Conservation (phyloP, 192 early-diverging fungal genomes). For the Diversispora epigaea region DNA sequence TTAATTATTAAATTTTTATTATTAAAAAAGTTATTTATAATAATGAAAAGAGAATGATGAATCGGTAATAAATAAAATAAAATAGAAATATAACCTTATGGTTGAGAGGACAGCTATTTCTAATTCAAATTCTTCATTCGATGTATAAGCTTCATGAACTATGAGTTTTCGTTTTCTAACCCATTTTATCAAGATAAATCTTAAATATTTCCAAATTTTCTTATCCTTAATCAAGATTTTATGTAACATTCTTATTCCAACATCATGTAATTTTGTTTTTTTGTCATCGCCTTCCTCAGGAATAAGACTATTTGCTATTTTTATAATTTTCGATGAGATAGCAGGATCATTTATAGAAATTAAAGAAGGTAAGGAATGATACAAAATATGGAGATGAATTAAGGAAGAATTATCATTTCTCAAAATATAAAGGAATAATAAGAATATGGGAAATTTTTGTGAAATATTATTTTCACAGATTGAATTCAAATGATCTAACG, state of each 20-base stretch:
- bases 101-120: slow-evolving; percentile 53
- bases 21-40: not conserved
- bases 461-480: slow-evolving; percentile 22
- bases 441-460: slow-evolving; percentile 44
- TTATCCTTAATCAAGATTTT: slow-evolving; percentile 49
- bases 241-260: slow-evolving; percentile 50
- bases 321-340: slow-evolving; percentile 50
- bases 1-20: not conserved
- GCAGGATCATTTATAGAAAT: slow-evolving; percentile 47
- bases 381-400: slow-evolving; percentile 45
- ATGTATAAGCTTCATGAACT: slow-evolving; percentile 26
- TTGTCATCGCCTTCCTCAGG: slow-evolving; percentile 31
- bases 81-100: slow-evolving; percentile 35
- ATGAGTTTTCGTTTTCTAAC: slow-evolving; percentile 41
- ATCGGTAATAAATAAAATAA: not conserved
- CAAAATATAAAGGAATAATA: slow-evolving; percentile 50
- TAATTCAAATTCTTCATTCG: slow-evolving; percentile 43
- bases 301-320: slow-evolving; percentile 45
- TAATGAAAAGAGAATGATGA: not conserved
- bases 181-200: slow-evolving; percentile 53
- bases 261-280: slow-evolving; percentile 40
- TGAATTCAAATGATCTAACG: slow-evolving; percentile 16
- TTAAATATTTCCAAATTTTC: slow-evolving; percentile 54
- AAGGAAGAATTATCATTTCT: slow-evolving; percentile 36
- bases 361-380: slow-evolving; percentile 46